These are phyloP conservation scores for Fraxinus angustifolia DNA, from an alignment of 305 asterid species.

Conservation along the genomic window DNA sequence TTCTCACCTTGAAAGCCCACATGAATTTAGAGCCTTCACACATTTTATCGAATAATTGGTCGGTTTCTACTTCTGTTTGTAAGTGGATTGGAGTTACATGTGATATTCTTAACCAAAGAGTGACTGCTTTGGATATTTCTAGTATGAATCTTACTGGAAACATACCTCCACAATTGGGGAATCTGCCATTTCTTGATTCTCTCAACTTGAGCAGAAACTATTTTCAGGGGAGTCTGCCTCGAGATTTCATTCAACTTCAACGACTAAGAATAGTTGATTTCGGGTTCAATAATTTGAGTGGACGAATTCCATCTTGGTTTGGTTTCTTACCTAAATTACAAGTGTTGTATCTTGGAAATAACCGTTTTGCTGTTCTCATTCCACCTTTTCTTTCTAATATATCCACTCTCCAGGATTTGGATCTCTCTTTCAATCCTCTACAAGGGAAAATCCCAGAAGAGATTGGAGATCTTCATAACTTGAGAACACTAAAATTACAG, in stretches of 20 bases:
- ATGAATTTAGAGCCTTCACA: constrained; percentile 15
- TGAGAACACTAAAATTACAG: background rate
- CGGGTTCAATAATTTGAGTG: background rate
- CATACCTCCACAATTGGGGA: constrained; percentile 20
- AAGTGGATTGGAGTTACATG: constrained; percentile 27
- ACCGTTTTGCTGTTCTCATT: background rate
- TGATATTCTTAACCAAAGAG: constrained; percentile 23
- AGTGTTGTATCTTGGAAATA: background rate
- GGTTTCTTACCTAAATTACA: background rate
- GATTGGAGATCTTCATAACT: constrained; percentile 12
- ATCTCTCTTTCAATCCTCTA: constrained; percentile 9
- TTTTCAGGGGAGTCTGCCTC: background rate
- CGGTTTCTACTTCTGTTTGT: constrained; percentile 21
- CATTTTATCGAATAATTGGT: constrained; percentile 26
- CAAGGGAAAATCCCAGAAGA: constrained; percentile 22
- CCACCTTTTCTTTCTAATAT: background rate
- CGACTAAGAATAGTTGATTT: background rate
- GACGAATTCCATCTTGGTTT: background rate
- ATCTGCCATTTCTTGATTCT: background rate
- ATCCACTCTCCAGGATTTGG: background rate
- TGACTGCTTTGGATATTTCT: constrained; percentile 19
- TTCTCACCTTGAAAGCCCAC: constrained; percentile 26
- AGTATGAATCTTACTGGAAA: constrained; percentile 15
- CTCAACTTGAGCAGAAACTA: background rate
- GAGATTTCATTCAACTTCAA: background rate